phyloP scores from a whole-genome alignment of 345 rosid species.

The Pseudoturritis turrita region DNA sequence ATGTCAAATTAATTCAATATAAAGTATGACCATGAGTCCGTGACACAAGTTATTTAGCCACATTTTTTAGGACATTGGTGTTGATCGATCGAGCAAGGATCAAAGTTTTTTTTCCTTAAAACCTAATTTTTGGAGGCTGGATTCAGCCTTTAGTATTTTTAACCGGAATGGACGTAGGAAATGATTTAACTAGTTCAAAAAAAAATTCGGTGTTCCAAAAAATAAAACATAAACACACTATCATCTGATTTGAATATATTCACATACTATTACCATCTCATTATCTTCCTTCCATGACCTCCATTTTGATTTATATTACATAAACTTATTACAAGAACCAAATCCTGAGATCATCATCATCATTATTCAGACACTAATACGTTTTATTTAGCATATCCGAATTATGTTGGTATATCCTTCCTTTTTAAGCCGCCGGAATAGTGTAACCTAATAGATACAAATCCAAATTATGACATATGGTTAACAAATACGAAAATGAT shows the following conservation, averaged over 20 bases:
- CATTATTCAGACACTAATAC: slow-evolving; percentile 16
- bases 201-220: background rate
- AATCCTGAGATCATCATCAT: background rate
- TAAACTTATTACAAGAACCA: background rate
- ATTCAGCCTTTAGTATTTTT: no score
- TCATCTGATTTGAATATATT: background rate
- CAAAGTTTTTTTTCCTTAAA: no score
- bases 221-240: background rate
- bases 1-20: background rate
- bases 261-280: background rate
- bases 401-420: background rate
- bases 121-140: no score
- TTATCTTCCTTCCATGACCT: background rate
- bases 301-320: background rate
- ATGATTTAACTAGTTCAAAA: background rate
- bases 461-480: background rate
- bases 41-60: background rate
- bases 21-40: background rate
- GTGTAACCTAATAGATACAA: slow-evolving; percentile 19
- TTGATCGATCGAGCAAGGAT: background rate
- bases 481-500: background rate
- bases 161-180: no score
- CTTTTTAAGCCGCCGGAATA: slow-evolving; percentile 15
- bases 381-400: background rate
- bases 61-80: background rate